A percentile compares a stretch with the other conserved stretches of the same genome.
These are phyloP conservation scores for Blastomyces percursus DNA, from an alignment of 2,329 filamentous ascomycete species.

Conservation along the genomic window DNA sequence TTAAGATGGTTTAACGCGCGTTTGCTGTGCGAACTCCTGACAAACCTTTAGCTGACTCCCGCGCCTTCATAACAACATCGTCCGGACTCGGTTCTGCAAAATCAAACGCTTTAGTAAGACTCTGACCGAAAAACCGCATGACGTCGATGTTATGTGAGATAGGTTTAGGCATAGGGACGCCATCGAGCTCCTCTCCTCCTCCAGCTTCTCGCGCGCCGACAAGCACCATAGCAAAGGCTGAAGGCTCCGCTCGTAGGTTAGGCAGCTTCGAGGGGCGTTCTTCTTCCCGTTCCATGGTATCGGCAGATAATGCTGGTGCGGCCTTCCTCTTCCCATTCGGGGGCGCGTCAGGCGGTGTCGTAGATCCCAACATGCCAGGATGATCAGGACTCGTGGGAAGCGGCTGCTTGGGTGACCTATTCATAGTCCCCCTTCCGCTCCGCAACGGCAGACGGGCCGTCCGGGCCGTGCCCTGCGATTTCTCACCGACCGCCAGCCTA, in stretches of 20 bases:
- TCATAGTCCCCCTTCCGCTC: conserved; percentile 8
- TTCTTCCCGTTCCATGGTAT: not conserved
- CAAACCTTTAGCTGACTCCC: conserved; percentile 63
- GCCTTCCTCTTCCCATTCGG: not conserved
- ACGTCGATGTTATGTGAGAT: conserved; percentile 25
- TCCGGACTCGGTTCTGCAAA: conserved; percentile 86
- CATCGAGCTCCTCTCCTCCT: conserved; percentile 10
- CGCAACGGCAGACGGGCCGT: not conserved
- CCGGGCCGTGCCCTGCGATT: conserved; percentile 5
- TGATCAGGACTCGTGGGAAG: not conserved
- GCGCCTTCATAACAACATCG: conserved; percentile 75
- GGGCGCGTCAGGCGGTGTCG: not conserved
- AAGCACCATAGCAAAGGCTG: conserved; percentile 40
- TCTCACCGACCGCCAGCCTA: conserved; percentile 26
- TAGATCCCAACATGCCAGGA: not conserved
- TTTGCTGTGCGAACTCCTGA: conserved; percentile 29
- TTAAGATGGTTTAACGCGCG: conserved; percentile 13
- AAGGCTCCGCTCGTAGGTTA: conserved; percentile 37
- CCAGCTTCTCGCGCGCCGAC: conserved; percentile 20
- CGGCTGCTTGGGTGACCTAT: not conserved
- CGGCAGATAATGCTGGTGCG: not conserved
- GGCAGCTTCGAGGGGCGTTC: conserved; percentile 4
- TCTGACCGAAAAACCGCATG: conserved; percentile 29
- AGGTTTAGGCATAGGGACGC: conserved; percentile 19
- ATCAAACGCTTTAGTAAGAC: conserved; percentile 38